phyloP scores from a whole-genome alignment of 108 stramenopile species.

The Pseudonitzschia multiseries region DNA sequence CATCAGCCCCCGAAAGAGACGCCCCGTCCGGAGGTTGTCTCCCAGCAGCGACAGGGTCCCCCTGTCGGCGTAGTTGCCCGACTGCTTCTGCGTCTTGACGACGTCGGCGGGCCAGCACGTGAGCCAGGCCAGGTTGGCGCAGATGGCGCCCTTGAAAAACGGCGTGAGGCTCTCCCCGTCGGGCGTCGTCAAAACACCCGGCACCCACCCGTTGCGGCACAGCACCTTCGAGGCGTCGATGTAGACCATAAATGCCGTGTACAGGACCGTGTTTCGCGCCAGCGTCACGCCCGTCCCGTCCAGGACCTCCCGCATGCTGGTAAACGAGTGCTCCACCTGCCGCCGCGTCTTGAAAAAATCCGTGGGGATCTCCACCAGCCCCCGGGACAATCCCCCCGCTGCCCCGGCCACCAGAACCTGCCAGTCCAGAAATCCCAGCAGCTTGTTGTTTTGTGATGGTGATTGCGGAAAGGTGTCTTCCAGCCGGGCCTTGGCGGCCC shows the following conservation, averaged over 20 bases:
- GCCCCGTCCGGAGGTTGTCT: slow-evolving; percentile 51
- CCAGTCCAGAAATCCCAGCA: slow-evolving; percentile 55
- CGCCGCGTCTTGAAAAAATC: slow-evolving; percentile 81
- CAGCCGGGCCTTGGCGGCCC: slow-evolving; percentile 42
- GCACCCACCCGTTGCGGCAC: slow-evolving; percentile 33
- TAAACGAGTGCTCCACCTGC: slow-evolving; percentile 66
- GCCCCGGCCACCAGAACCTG: slow-evolving; percentile 77
- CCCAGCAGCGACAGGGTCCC: slow-evolving; percentile 34
- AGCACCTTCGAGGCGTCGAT: slow-evolving; percentile 72
- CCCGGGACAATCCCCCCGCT: slow-evolving; percentile 77
- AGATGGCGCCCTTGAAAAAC: slow-evolving; percentile 76
- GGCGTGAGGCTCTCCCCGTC: slow-evolving; percentile 38
- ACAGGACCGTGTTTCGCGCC: slow-evolving; percentile 67
- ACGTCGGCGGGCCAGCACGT: slow-evolving; percentile 85
- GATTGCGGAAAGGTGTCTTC: slow-evolving; percentile 17
- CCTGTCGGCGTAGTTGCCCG: slow-evolving; percentile 58
- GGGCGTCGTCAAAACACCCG: slow-evolving; percentile 24
- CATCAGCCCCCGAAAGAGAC: slow-evolving; percentile 67
- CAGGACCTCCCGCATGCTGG: slow-evolving; percentile 48
- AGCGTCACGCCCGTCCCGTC: slow-evolving; percentile 74
- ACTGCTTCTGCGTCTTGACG: slow-evolving; percentile 71
- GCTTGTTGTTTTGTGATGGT: slow-evolving; percentile 14
- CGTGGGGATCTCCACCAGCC: slow-evolving; percentile 76
- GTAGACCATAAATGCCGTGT: slow-evolving; percentile 68
- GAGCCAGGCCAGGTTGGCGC: slow-evolving; percentile 80